Evolutionary conservation across 2,329 filamentous ascomycete species (phyloP).

Genomic region (Aspergillus clavatus): DNA sequence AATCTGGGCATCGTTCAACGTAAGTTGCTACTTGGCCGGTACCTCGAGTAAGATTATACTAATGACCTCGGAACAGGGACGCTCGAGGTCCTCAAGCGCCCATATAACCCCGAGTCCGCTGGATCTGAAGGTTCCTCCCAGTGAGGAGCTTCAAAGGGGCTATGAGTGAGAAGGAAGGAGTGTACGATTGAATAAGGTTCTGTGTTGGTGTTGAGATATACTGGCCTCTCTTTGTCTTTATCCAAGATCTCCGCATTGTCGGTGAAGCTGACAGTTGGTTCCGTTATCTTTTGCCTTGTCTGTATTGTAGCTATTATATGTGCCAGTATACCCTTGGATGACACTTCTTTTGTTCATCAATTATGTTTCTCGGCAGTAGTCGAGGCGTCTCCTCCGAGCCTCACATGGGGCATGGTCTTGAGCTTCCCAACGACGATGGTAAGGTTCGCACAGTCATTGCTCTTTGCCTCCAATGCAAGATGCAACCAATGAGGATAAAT

Average conservation of each 20-base stretch:
- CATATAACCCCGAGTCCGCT: constrained; percentile 8
- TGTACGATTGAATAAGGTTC: not conserved
- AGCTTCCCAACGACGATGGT: too few species aligned
- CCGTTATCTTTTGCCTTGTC: constrained; percentile 8
- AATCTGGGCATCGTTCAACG: constrained; percentile 71
- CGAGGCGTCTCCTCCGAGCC: too few species aligned
- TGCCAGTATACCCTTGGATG: constrained; percentile 27
- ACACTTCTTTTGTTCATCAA: constrained; percentile 12
- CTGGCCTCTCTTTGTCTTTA: not conserved
- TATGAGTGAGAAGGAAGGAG: not conserved
- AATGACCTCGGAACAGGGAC: constrained; percentile 17
- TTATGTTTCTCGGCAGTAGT: too few species aligned
- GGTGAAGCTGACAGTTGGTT: constrained; percentile 1
- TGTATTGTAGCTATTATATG: constrained; percentile 20
- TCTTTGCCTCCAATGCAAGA: too few species aligned
- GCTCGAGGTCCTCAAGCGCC: constrained; percentile 34
- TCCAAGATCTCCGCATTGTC: not conserved
- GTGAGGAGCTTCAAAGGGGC: constrained; percentile 6
- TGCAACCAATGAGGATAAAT: too few species aligned
- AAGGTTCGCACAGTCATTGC: too few species aligned
- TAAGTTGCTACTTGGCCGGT: constrained; percentile 51
- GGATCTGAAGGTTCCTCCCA: constrained; percentile 9
- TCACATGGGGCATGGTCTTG: too few species aligned
- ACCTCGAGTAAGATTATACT: too few species aligned
- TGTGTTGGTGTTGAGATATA: not conserved